A percentile compares a stretch with the other conserved stretches of the same genome.
Conservation (phyloP, 805 yeast genomes). For the Ogataea salicorniae region DNA sequence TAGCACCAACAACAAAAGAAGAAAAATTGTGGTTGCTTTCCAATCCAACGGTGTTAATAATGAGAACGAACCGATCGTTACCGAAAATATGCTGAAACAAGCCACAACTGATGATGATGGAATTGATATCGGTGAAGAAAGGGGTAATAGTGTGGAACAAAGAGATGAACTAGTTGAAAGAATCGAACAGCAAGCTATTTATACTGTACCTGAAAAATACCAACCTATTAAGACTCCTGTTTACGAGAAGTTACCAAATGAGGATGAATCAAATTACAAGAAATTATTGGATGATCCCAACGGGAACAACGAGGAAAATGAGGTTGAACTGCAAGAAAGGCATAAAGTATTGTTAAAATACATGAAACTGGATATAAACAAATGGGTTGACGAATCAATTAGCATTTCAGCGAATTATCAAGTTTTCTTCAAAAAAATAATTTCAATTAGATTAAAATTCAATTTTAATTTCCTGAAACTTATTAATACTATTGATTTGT, state of each 20-base stretch:
- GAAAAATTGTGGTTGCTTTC: slow-evolving; percentile 5
- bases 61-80: no score
- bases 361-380: slow-evolving; percentile 13
- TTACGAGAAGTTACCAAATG: slow-evolving; percentile 12
- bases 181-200: not conserved
- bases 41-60: no score
- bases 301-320: no score
- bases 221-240: slow-evolving; percentile 9
- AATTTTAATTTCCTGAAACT: slow-evolving; percentile 31
- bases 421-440: slow-evolving; percentile 29
- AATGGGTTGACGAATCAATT: slow-evolving; percentile 37
- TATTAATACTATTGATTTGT: slow-evolving; percentile 15
- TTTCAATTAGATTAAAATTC: slow-evolving; percentile 35
- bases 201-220: slow-evolving; percentile 11
- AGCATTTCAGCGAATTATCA: slow-evolving; percentile 30
- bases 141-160: not conserved
- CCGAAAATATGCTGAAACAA: no score
- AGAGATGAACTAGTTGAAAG: not conserved
- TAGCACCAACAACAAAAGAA: slow-evolving; percentile 1
- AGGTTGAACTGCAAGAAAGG: no score
- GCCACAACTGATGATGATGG: no score
- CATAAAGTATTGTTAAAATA: slow-evolving; percentile 10
- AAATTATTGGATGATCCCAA: slow-evolving; percentile 5
- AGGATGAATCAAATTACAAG: slow-evolving; percentile 8
- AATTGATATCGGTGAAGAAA: not conserved